Evolutionary conservation across 2,329 filamentous ascomycete species (phyloP).

Genomic region (Epichloe sibirici): DNA sequence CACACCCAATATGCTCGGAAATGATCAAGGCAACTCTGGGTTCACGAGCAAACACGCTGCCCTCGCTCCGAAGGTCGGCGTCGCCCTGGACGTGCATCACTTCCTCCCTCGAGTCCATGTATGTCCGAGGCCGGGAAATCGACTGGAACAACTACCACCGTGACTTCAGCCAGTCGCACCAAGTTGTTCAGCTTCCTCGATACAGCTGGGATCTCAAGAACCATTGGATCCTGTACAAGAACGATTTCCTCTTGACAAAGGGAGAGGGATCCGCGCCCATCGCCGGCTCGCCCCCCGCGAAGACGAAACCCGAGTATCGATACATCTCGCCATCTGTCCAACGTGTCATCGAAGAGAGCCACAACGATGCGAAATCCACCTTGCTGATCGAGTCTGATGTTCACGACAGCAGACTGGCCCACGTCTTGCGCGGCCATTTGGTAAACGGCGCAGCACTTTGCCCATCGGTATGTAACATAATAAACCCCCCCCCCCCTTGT

Average conservation of each 20-base stretch:
- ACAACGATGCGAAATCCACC: slow-evolving; percentile 35
- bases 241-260: slow-evolving; percentile 55
- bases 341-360: slow-evolving; percentile 38
- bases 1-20: slow-evolving; percentile 48
- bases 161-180: slow-evolving; percentile 24
- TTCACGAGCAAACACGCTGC: slow-evolving; percentile 35
- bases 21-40: slow-evolving; percentile 48
- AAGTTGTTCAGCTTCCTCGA: slow-evolving; percentile 48
- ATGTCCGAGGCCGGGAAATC: slow-evolving; percentile 21
- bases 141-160: slow-evolving; percentile 47
- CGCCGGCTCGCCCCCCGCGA: too few species aligned
- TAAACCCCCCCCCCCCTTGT: too few species aligned
- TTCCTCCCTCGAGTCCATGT: neutral
- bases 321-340: too few species aligned
- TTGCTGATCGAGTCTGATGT: slow-evolving; percentile 37
- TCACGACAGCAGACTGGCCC: neutral
- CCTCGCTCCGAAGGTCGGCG: slow-evolving; percentile 43
- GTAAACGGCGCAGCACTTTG: slow-evolving; percentile 1
- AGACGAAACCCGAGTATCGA: too few species aligned
- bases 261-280: slow-evolving; percentile 12
- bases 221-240: slow-evolving; percentile 43
- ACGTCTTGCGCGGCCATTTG: neutral
- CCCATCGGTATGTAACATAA: too few species aligned
- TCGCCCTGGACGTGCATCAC: slow-evolving; percentile 42
- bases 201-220: slow-evolving; percentile 62